These are phyloP conservation scores for Alternaria sp. DNA, from an alignment of 2,329 filamentous ascomycete species.

Conservation along the genomic window DNA sequence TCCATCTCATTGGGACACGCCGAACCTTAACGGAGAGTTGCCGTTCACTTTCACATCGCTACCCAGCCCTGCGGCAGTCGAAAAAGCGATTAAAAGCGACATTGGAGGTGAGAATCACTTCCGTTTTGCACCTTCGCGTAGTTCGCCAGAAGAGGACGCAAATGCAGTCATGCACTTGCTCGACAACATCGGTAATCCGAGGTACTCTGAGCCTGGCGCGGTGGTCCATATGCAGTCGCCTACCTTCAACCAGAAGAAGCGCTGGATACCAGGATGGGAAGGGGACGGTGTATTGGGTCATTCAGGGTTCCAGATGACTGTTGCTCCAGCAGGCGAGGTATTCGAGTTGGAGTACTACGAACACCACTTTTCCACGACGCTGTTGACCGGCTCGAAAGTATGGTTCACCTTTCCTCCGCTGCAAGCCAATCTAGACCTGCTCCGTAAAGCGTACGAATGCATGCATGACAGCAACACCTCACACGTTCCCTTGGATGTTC, in stretches of 20 bases:
- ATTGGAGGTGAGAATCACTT: constrained; percentile 11
- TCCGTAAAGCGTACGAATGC: background rate
- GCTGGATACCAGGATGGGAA: background rate
- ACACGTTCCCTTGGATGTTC: background rate
- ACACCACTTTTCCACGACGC: constrained; percentile 7
- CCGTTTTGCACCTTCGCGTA: constrained; percentile 8
- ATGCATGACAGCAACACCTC: background rate
- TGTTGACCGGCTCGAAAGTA: constrained; percentile 17
- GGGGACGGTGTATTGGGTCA: constrained; percentile 10
- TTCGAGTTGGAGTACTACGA: constrained; percentile 16
- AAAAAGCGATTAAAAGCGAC: constrained; percentile 6
- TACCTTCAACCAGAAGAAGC: constrained; percentile 4
- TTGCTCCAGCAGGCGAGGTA: constrained; percentile 12
- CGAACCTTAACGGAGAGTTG: constrained; percentile 1
- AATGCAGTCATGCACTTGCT: constrained; percentile 8
- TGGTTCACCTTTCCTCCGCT: constrained; percentile 13
- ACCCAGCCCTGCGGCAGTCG: background rate
- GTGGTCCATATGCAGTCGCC: constrained; percentile 17
- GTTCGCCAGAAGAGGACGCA: constrained; percentile 6
- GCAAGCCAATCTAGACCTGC: background rate
- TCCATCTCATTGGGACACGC: constrained; percentile 4
- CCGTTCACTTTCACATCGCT: background rate
- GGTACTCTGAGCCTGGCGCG: constrained; percentile 9
- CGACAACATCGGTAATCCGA: constrained; percentile 9
- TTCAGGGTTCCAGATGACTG: background rate